These are phyloP conservation scores for Carallia pectinifolia DNA, from an alignment of 345 rosid species.

Conservation along the genomic window DNA sequence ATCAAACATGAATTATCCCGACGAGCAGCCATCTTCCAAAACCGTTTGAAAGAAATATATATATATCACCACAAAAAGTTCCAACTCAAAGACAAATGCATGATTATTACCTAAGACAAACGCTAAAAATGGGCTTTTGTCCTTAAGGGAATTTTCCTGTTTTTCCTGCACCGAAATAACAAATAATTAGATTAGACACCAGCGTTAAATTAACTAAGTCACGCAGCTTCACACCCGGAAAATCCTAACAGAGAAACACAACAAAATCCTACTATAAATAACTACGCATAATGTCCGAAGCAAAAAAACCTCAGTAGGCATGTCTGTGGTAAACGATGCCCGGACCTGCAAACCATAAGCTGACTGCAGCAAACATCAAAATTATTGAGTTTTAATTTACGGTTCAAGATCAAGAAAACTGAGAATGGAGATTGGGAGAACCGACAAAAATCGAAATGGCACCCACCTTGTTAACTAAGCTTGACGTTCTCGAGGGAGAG, in stretches of 20 bases:
- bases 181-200: background rate
- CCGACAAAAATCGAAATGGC: background rate
- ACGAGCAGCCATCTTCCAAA: background rate
- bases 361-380: constrained; percentile 1
- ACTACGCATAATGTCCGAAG: background rate
- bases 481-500: background rate
- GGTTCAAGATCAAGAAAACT: background rate
- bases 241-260: background rate
- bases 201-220: background rate
- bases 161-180: background rate
- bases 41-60: background rate
- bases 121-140: background rate
- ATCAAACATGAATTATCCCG: background rate
- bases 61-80: too few relatives aligned
- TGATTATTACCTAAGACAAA: constrained; percentile 1
- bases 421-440: background rate
- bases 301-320: background rate
- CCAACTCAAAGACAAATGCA: background rate
- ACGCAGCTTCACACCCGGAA: background rate
- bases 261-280: background rate
- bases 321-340: background rate
- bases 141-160: background rate
- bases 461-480: background rate
- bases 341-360: background rate
- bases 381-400: background rate